Evolutionary conservation across 441 rosid species (phyloP), one percentile per base, ranked within the genome.

Genomic region (Arabidopsis hybrid): DNA sequence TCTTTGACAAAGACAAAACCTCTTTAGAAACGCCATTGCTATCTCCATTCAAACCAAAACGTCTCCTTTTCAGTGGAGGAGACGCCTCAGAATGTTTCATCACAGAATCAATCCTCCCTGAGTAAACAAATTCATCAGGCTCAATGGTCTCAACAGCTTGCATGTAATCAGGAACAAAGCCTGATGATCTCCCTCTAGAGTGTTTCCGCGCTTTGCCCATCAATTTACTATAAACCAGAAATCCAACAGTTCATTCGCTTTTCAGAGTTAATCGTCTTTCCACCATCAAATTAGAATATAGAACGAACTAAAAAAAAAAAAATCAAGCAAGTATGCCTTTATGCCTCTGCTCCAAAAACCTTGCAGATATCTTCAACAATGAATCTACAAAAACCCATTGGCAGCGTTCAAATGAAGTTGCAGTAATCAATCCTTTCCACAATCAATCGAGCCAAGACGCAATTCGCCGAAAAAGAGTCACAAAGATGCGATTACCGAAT

Each of bases 161-260:
- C 52, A 87, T 64, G 50, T 81, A 88, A 70, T 85, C 91, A 2
- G 89, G 89, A 71, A 84, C 82, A 79, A 84, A 88, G 60, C 90
- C 89, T 53, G 91, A 83, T 42, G 88, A 81, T 47, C 66, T 86
- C 69, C 91, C 91, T 84, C 89, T 89, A 5, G 88, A 83, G 77
- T 80, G 83, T 77, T 89, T 86, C 72, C 86, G 75, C 5, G 93
- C 88, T 81, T 92, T 92, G 63, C 91, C 91, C 93, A 88, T 90
- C 59, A 57, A 57, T 56, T 78, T 75, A 65, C 67, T 16, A 60
- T 2, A 26, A 26, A 26, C 29, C 29, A 26, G 0, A 26, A 26
- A 26, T 0, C 29, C 29, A 26, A 26, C 29, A 26, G 29, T 26
- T 26, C 29, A 26, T 26, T 26, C 29, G 29, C 3, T 26, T 26